Evolutionary conservation across 805 yeast species (phyloP).

Genomic region (Starmerella tilneyi): DNA sequence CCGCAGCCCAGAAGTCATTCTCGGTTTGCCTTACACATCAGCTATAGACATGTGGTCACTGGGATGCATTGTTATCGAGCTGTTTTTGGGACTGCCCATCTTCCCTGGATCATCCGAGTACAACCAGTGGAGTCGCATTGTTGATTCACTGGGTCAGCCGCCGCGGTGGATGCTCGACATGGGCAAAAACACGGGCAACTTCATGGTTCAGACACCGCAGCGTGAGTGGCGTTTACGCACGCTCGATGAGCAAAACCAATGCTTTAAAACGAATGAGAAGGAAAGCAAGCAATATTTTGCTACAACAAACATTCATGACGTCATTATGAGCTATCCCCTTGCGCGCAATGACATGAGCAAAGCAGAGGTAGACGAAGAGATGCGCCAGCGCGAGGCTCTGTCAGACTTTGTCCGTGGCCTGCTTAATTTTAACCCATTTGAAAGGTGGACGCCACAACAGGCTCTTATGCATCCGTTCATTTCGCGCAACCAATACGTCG

Average conservation of each 20-base stretch:
- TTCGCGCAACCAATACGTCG: slow-evolving; percentile 47
- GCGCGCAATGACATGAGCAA: slow-evolving; percentile 32
- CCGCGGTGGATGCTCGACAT: slow-evolving; percentile 95
- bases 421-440: slow-evolving; percentile 77
- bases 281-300: slow-evolving; percentile 80
- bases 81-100: slow-evolving; percentile 81
- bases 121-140: slow-evolving; percentile 75
- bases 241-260: slow-evolving; percentile 43
- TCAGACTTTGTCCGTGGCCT: slow-evolving; percentile 71
- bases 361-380: slow-evolving; percentile 52
- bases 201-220: slow-evolving; percentile 40
- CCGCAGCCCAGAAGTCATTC: slow-evolving; percentile 86
- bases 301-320: slow-evolving; percentile 53
- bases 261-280: slow-evolving; percentile 44
- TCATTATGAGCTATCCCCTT: slow-evolving; percentile 60
- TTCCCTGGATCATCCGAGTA: slow-evolving; percentile 93
- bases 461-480: slow-evolving; percentile 88
- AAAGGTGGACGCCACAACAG: slow-evolving; percentile 94
- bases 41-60: slow-evolving; percentile 97
- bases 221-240: slow-evolving; percentile 38
- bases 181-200: slow-evolving; percentile 73
- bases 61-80: slow-evolving; percentile 85
- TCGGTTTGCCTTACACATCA: slow-evolving; percentile 85
- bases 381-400: slow-evolving; percentile 58
- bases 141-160: slow-evolving; percentile 71